Conservation (phyloP, 1,139 yeast genomes). For the Ashbya aceris region DNA sequence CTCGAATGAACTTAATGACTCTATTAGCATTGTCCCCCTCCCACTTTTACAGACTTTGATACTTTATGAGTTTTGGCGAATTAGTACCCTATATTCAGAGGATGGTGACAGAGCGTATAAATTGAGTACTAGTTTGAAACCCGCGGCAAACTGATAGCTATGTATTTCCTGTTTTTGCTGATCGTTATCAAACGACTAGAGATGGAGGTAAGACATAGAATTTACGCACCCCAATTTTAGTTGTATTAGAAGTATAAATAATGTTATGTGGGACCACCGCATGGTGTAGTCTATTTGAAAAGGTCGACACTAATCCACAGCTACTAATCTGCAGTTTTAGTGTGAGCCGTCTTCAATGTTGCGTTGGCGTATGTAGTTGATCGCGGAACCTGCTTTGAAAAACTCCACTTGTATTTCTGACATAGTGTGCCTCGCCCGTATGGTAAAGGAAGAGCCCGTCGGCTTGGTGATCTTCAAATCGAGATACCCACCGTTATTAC, state of each 20-base stretch:
- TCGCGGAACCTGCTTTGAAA: constrained; percentile 96
- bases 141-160: constrained; percentile 4
- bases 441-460: constrained; percentile 60
- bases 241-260: too few species aligned
- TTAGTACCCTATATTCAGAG: constrained; percentile 47
- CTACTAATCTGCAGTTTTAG: too few species aligned
- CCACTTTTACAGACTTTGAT: constrained; percentile 48
- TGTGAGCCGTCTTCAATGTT: constrained; percentile 25
- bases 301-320: too few species aligned
- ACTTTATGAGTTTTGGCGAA: constrained; percentile 60
- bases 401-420: constrained; percentile 91
- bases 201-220: too few species aligned
- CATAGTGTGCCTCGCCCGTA: constrained; percentile 87
- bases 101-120: constrained; percentile 68
- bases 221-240: too few species aligned
- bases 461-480: constrained; percentile 65
- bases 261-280: too few species aligned
- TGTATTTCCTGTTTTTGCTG: too few species aligned
- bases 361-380: constrained; percentile 66
- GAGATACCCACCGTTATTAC: constrained; percentile 78
- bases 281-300: too few species aligned
- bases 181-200: too few species aligned
- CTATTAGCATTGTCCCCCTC: constrained; percentile 23
- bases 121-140: constrained; percentile 42
- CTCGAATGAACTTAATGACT: constrained; percentile 23